These are phyloP conservation scores for Sphagnurus paluster DNA, from an alignment of 1,284 basidiomycete genomes.

Conservation along the genomic window DNA sequence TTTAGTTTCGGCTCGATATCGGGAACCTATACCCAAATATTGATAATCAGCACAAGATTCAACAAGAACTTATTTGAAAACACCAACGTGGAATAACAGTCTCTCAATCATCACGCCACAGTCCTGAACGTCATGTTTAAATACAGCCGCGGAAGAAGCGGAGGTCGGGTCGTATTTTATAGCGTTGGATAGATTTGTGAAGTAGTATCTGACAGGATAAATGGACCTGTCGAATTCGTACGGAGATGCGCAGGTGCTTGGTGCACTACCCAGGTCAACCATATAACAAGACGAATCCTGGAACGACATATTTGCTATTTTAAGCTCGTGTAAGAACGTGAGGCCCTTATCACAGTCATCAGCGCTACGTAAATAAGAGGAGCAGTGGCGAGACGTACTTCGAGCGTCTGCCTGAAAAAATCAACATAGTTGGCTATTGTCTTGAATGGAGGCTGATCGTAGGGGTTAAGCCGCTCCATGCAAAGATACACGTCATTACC, in stretches of 20 bases:
- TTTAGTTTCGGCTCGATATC: conserved; percentile 36
- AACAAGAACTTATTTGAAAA: neutral
- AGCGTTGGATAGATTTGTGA: conserved; percentile 40
- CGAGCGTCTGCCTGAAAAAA: conserved; percentile 48
- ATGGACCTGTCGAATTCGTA: conserved; percentile 37
- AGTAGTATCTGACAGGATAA: conserved; percentile 50
- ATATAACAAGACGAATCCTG: conserved; percentile 38
- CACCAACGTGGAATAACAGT: conserved; percentile 28
- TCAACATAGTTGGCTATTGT: conserved; percentile 48
- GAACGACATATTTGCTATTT: conserved; percentile 36
- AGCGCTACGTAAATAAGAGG: neutral
- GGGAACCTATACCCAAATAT: conserved; percentile 30
- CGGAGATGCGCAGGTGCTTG: conserved; percentile 12
- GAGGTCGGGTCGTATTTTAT: conserved; percentile 19
- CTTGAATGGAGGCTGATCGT: conserved; percentile 41
- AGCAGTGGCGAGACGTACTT: conserved; percentile 30
- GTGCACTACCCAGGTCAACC: conserved; percentile 43
- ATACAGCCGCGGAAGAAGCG: conserved; percentile 21
- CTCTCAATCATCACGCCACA: conserved; percentile 38
- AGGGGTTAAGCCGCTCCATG: conserved; percentile 44
- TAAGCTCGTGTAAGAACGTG: conserved; percentile 51
- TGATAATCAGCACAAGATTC: neutral
- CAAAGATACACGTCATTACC: conserved; percentile 38
- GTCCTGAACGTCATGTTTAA: conserved; percentile 38
- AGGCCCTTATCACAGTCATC: conserved; percentile 34